A percentile compares a stretch with the other conserved stretches of the same genome.
phyloP scores from a whole-genome alignment of 805 yeast species.

The Kodamaea leandrae region DNA sequence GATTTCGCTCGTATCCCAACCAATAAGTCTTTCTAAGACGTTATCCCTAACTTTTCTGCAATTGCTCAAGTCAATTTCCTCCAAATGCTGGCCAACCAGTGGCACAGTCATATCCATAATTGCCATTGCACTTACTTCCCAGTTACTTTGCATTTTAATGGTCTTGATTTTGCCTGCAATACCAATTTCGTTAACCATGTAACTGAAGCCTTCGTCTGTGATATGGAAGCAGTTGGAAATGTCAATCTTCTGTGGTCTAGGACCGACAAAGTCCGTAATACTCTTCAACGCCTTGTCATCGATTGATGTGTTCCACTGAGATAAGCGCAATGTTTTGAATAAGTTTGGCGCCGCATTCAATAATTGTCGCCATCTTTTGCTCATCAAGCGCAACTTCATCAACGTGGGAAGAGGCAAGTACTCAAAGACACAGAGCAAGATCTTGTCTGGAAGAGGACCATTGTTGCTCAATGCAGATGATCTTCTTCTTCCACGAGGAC shows the following conservation, averaged over 20 bases:
- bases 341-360: conserved; percentile 55
- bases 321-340: conserved; percentile 52
- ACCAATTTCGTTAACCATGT: conserved; percentile 68
- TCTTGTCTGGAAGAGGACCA: conserved; percentile 61
- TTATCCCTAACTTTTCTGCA: conserved; percentile 73
- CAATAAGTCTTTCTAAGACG: conserved; percentile 67
- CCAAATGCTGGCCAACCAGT: conserved; percentile 56
- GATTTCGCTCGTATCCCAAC: conserved; percentile 36
- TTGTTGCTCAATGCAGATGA: conserved; percentile 53
- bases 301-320: conserved; percentile 59
- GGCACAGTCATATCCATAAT: conserved; percentile 74
- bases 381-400: conserved; percentile 57
- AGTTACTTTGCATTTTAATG: conserved; percentile 63
- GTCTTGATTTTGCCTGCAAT: conserved; percentile 55
- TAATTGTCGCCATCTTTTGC: conserved; percentile 68
- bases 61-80: conserved; percentile 64
- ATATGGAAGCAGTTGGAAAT: conserved; percentile 74
- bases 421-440: conserved; percentile 53
- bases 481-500: conserved; percentile 42
- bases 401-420: conserved; percentile 54
- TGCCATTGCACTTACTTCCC: conserved; percentile 81
- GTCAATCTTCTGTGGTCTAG: conserved; percentile 59
- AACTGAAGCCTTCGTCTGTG: conserved; percentile 72
- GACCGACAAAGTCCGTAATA: conserved; percentile 68
- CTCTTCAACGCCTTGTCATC: conserved; percentile 55